Base-by-base conservation (phyloP, 2,329 filamentous ascomycete genomes). In the Bipolaris sorokiniana region DNA sequence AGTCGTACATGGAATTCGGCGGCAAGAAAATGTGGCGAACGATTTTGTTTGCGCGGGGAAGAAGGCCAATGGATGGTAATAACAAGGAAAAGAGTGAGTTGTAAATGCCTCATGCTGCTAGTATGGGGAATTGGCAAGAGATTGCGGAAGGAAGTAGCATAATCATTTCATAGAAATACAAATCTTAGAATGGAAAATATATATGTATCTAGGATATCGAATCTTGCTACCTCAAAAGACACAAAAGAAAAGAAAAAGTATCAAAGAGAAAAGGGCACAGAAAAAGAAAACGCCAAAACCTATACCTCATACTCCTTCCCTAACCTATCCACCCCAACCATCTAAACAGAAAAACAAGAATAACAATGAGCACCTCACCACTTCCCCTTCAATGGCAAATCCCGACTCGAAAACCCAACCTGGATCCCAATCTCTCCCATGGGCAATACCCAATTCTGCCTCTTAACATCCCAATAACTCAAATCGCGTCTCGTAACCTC, bases 21-120 rank as follows among this genome's bases (percentile, higher is more conserved):
- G 74, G 70, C 9, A 69, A 74, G 26, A 75, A 77, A 42, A 65
- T 79, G 53, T 78, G 73, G 67, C 77, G 81, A 52, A 77, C 73
- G 28, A 70, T 85, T 2, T 80, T 86, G 60, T 74, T 86, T 52
- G 84, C 84, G 0, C 79, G 80, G 51, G 84, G 83, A 0, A 75
- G 76, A 18, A 83, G 82, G 66, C 74, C 74, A 2, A 23, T 57
- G 20, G 48, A 31, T n/a, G 28, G 11, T 10, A 28, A 20, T 13
- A 54, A 59, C 28, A 46, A 60, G n/a, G 41, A 48, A 4, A 72
- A 71, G 60, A 70, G 65, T 11, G 72, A 74, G 56, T 45, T 75
- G 22, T 69, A 45, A 26, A 11, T 13, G 7, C 9, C 26, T 9
- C 7, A 28, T 28, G 10, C 26, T 28, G 26, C 26, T 28, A 28